Percentiles rank a stretch among this genome's conserved stretches.
Conservation (phyloP, 495 filamentous ascomycete species). For the Aspergillus kassunensis region DNA sequence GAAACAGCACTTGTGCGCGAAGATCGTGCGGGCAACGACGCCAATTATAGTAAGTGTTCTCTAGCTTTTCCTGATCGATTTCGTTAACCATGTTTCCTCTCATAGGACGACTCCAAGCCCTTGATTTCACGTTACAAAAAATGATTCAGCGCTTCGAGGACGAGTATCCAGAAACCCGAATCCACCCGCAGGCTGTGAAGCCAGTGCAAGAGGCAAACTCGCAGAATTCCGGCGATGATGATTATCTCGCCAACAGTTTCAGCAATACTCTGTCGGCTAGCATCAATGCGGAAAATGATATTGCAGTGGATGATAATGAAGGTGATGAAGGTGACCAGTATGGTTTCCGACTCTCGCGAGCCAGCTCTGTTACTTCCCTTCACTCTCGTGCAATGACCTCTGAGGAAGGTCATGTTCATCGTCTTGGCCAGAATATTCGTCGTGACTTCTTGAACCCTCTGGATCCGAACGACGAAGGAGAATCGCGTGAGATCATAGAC, state of each 20-base stretch:
- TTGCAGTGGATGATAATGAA: slow-evolving; percentile 46
- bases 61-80: neutral
- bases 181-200: slow-evolving; percentile 32
- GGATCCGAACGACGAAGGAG: slow-evolving; percentile 34
- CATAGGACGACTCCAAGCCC: slow-evolving; percentile 76
- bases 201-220: slow-evolving; percentile 30
- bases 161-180: slow-evolving; percentile 86
- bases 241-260: slow-evolving; percentile 31
- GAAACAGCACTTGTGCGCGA: slow-evolving; percentile 81
- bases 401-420: slow-evolving; percentile 87
- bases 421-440: slow-evolving; percentile 76
- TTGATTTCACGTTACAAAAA: slow-evolving; percentile 80
- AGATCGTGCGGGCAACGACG: slow-evolving; percentile 60
- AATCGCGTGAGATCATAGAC: slow-evolving; percentile 38
- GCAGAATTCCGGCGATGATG: slow-evolving; percentile 40
- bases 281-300: slow-evolving; percentile 33
- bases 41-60: slow-evolving; percentile 67
- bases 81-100: no score
- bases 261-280: slow-evolving; percentile 28
- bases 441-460: slow-evolving; percentile 58
- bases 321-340: slow-evolving; percentile 47
- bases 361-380: slow-evolving; percentile 74
- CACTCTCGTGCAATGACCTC: slow-evolving; percentile 72
- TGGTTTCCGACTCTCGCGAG: slow-evolving; percentile 54
- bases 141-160: slow-evolving; percentile 96